phyloP scores from a whole-genome alignment of 441 rosid species.

The Corymbia calophylla region DNA sequence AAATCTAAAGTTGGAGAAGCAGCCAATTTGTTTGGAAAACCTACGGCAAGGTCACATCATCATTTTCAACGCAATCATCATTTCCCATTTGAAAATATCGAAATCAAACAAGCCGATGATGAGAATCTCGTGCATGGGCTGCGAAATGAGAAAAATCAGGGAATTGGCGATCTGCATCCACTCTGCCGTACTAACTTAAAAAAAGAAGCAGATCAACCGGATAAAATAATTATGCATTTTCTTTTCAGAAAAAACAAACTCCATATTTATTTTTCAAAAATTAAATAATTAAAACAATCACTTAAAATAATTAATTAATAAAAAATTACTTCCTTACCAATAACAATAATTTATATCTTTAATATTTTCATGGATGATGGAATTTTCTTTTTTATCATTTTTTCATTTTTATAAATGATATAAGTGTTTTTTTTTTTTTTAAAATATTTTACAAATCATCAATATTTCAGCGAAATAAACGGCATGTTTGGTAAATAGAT shows the following conservation, averaged over 20 bases:
- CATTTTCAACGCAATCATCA: too few species aligned
- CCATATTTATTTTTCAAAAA: neutral
- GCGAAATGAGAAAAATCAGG: neutral
- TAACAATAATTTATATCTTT: neutral
- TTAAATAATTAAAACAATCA: neutral
- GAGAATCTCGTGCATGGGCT: neutral
- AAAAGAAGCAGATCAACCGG: neutral
- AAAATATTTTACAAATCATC: neutral
- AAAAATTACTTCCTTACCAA: neutral
- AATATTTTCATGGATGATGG: neutral
- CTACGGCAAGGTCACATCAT: too few species aligned
- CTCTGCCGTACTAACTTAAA: neutral
- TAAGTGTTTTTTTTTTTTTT: too few species aligned
- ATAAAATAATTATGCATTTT: neutral
- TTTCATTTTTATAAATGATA: too few species aligned
- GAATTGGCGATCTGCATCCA: neutral
- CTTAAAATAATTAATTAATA: neutral
- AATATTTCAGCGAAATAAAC: neutral
- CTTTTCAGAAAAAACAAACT: neutral
- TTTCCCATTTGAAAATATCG: neutral
- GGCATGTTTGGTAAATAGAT: neutral
- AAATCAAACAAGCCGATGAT: neutral
- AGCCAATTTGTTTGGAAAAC: too few species aligned
- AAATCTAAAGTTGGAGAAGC: too few species aligned
- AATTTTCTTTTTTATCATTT: rapidly evolving